Percentiles rank a stretch among this genome's conserved stretches.
Evolutionary conservation across 345 rosid species (phyloP).

Genomic region (Aegle marmelos): DNA sequence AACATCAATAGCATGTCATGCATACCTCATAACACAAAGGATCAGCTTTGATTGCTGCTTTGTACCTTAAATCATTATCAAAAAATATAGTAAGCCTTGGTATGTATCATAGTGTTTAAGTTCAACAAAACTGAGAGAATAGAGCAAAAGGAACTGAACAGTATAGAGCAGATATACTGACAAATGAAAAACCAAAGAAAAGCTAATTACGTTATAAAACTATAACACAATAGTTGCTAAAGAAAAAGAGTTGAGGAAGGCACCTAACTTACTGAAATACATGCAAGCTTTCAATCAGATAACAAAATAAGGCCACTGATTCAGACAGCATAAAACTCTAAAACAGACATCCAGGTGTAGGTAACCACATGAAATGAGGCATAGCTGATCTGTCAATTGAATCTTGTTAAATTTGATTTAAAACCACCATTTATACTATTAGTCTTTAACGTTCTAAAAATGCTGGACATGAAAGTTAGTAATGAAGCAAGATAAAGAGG

Average conservation of each 20-base stretch:
- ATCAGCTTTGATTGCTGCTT: slow-evolving; percentile 96
- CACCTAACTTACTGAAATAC: not conserved
- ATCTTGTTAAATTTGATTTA: not conserved
- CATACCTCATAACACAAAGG: slow-evolving; percentile 97
- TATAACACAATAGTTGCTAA: not conserved
- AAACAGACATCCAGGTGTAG: not conserved
- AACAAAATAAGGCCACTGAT: not conserved
- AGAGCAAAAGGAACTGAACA: not conserved
- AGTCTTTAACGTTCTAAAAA: not conserved
- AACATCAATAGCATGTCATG: not conserved
- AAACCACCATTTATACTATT: not conserved
- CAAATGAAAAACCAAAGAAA: not conserved
- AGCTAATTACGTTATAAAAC: slow-evolving; percentile 4
- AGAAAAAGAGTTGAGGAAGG: not conserved
- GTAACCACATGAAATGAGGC: not conserved
- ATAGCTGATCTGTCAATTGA: not conserved
- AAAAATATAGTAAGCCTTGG: slow-evolving; percentile 11
- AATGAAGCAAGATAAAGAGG: not conserved
- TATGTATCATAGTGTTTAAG: not conserved
- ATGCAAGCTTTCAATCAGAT: not conserved
- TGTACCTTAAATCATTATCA: slow-evolving; percentile 58
- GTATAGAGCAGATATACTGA: not conserved
- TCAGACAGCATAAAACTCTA: not conserved
- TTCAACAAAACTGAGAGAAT: slow-evolving; percentile 1
- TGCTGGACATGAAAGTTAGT: not conserved